Conservation (phyloP, 345 rosid genomes). For the Pugionium cornutum region DNA sequence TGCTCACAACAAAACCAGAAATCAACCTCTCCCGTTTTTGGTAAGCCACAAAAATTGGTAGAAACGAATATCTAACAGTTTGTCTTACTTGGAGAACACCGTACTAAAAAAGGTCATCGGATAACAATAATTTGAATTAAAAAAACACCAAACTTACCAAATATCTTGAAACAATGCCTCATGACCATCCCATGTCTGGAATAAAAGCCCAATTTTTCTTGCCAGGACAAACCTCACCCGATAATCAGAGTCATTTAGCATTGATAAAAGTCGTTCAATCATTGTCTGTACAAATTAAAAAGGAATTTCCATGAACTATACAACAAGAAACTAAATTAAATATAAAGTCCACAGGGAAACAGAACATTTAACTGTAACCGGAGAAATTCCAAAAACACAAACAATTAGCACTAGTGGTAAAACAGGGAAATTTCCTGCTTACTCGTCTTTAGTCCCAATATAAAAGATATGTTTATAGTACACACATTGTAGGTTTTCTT, state of each 20-base stretch:
- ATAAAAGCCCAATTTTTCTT: conserved; percentile 71
- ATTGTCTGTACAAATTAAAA: conserved; percentile 54
- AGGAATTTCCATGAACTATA: conserved; percentile 18
- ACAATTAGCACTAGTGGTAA: conserved; percentile 14
- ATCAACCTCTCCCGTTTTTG: conserved; percentile 4
- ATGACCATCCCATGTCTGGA: conserved; percentile 99
- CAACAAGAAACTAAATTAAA: conserved; percentile 18
- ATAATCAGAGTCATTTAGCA: conserved; percentile 84
- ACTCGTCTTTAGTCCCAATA: neutral
- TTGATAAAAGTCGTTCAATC: conserved; percentile 66
- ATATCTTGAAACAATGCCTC: conserved; percentile 85
- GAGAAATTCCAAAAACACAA: conserved; percentile 22
- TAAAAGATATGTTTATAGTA: conserved; percentile 10
- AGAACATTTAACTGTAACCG: conserved; percentile 12
- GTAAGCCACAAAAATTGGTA: conserved; percentile 10
- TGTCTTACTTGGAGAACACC: conserved; percentile 18
- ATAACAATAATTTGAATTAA: conserved; percentile 4
- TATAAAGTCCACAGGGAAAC: conserved; percentile 19
- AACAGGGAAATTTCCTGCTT: conserved; percentile 2
- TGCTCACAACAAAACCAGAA: conserved; percentile 21
- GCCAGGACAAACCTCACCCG: conserved; percentile 77
- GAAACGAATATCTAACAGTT: conserved; percentile 19
- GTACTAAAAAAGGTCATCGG: neutral
- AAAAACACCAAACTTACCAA: conserved; percentile 59
- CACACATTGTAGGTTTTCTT: conserved; percentile 2